Percentiles rank a stretch among this genome's conserved stretches.
phyloP scores from a whole-genome alignment of 805 yeast genomes.

The Diddensiella caesifluorescens region DNA sequence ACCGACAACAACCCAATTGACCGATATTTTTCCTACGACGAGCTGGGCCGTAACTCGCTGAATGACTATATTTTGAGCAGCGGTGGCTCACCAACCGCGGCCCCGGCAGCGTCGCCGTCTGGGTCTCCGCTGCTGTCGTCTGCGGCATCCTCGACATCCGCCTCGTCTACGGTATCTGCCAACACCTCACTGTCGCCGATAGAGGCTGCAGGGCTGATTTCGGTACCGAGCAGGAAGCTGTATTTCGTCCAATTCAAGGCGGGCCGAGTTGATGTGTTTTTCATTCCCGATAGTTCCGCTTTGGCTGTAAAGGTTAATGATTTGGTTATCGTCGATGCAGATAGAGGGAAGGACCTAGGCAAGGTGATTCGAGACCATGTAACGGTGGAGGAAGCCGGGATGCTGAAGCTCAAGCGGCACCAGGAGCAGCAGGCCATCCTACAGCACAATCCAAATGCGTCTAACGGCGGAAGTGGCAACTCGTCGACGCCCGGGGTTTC shows the following conservation, averaged over 20 bases:
- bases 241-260: constrained; percentile 71
- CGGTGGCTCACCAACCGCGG: constrained; percentile 3
- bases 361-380: constrained; percentile 54
- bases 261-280: constrained; percentile 74
- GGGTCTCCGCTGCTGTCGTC: background rate
- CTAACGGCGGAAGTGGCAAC: constrained; percentile 16
- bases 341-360: constrained; percentile 75
- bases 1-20: constrained; percentile 7
- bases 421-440: constrained; percentile 68
- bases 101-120: constrained; percentile 3
- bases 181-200: constrained; percentile 6
- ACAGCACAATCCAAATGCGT: constrained; percentile 35
- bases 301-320: constrained; percentile 48
- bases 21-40: constrained; percentile 18
- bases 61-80: constrained; percentile 9
- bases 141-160: background rate
- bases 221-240: constrained; percentile 36
- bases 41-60: constrained; percentile 17
- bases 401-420: constrained; percentile 58
- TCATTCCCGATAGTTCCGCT: constrained; percentile 42
- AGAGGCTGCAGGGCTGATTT: constrained; percentile 15
- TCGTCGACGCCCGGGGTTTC: constrained; percentile 44
- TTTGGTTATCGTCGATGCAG: constrained; percentile 78
- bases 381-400: constrained; percentile 59
- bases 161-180: constrained; percentile 1